Percentiles rank a stretch among this genome's conserved stretches.
These are phyloP conservation scores for Maudiozyma turicensis DNA, from an alignment of 805 yeast species.

Conservation along the genomic window DNA sequence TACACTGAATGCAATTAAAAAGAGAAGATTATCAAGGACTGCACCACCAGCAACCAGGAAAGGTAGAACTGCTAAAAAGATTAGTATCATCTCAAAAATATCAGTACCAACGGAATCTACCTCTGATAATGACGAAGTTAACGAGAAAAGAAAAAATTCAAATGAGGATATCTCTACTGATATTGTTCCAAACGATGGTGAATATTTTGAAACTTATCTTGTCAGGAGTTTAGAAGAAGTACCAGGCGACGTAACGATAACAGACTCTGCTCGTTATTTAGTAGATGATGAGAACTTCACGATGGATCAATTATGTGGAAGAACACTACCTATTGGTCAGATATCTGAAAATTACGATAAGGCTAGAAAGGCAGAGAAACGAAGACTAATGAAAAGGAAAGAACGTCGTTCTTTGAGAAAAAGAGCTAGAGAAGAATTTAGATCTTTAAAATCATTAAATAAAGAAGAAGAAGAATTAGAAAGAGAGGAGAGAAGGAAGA, in stretches of 20 bases:
- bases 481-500: slow-evolving; percentile 22
- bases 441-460: slow-evolving; percentile 22
- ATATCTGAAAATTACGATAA: slow-evolving; percentile 47
- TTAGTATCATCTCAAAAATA: slow-evolving; percentile 26
- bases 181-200: slow-evolving; percentile 13
- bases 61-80: slow-evolving; percentile 25
- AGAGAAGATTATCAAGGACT: slow-evolving; percentile 22
- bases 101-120: slow-evolving; percentile 10
- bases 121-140: slow-evolving; percentile 1
- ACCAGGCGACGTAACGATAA: slow-evolving; percentile 31
- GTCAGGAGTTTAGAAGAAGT: slow-evolving; percentile 32
- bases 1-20: slow-evolving; percentile 21
- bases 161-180: slow-evolving; percentile 10
- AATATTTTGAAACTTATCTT: slow-evolving; percentile 24
- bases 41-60: slow-evolving; percentile 17
- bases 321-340: slow-evolving; percentile 55
- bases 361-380: slow-evolving; percentile 44
- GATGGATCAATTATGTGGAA: slow-evolving; percentile 64
- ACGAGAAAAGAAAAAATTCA: slow-evolving; percentile 7
- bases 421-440: slow-evolving; percentile 36
- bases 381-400: slow-evolving; percentile 26
- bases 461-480: slow-evolving; percentile 26
- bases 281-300: slow-evolving; percentile 48
- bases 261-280: slow-evolving; percentile 34
- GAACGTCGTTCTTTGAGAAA: slow-evolving; percentile 32